phyloP scores from a whole-genome alignment of 2,329 filamentous ascomycete species.

The Bipolaris sorokiniana region DNA sequence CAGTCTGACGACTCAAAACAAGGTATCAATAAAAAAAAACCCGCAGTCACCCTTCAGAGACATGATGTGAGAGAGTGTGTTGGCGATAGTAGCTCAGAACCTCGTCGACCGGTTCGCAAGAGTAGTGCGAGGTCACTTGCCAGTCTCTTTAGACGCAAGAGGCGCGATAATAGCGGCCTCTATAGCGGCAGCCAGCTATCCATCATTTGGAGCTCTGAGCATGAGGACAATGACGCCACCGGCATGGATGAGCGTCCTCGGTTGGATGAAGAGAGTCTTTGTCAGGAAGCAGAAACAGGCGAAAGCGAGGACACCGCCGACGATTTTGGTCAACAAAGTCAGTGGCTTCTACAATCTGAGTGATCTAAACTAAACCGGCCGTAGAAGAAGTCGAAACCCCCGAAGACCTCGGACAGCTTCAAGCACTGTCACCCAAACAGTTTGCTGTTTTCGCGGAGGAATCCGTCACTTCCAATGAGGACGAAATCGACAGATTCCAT shows the following conservation, averaged over 20 bases:
- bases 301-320: background rate
- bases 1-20: background rate
- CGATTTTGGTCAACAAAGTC: background rate
- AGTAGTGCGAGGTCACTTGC: slow-evolving; percentile 7
- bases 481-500: background rate
- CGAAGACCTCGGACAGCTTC: background rate
- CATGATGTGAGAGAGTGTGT: background rate
- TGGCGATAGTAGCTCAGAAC: background rate
- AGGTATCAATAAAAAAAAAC: background rate
- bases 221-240: background rate
- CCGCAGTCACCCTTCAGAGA: background rate
- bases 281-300: background rate
- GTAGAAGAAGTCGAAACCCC: background rate
- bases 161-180: background rate
- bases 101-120: background rate
- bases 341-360: background rate
- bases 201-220: background rate
- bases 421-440: background rate
- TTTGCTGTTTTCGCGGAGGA: background rate
- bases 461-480: background rate
- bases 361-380: background rate
- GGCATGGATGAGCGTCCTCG: background rate
- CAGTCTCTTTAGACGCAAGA: slow-evolving; percentile 5
- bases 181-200: background rate
- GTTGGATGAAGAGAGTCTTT: background rate